Percentiles rank a stretch among this genome's conserved stretches.
Conservation (phyloP, 768 basidiomycete genomes). For the Coprinellus aureogranulatus region DNA sequence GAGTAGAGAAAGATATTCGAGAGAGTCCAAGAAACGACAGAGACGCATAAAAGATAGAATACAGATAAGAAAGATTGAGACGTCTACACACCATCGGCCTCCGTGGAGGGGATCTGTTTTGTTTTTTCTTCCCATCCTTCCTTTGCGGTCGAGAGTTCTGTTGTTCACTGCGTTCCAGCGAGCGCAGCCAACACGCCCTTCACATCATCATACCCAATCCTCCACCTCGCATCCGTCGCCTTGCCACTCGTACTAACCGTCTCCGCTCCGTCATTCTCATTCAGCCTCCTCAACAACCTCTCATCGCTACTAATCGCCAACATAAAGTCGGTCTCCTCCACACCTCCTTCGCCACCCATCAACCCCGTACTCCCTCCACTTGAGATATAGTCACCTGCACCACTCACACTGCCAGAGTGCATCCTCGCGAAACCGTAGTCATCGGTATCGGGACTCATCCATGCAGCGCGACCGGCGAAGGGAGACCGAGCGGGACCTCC, state of each 20-base stretch:
- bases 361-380: conserved; percentile 16
- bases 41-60: not conserved
- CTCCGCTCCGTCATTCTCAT: conserved; percentile 70
- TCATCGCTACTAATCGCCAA: conserved; percentile 74
- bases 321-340: conserved; percentile 54
- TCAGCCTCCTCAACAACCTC: conserved; percentile 70
- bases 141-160: not conserved
- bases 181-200: conserved; percentile 27
- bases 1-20: not conserved
- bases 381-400: conserved; percentile 15
- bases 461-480: conserved; percentile 25
- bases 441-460: conserved; percentile 8
- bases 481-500: conserved; percentile 47
- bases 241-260: conserved; percentile 68
- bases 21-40: not conserved
- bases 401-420: conserved; percentile 26
- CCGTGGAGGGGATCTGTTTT: not conserved
- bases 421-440: conserved; percentile 2
- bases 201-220: conserved; percentile 37
- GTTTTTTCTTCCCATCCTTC: not conserved
- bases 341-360: conserved; percentile 21
- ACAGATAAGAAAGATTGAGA: not conserved
- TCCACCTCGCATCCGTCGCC: conserved; percentile 82
- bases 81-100: not conserved
- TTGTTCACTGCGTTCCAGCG: conserved; percentile 8